Base-by-base conservation (phyloP, 305 asterid genomes). In the Lippia alba region DNA sequence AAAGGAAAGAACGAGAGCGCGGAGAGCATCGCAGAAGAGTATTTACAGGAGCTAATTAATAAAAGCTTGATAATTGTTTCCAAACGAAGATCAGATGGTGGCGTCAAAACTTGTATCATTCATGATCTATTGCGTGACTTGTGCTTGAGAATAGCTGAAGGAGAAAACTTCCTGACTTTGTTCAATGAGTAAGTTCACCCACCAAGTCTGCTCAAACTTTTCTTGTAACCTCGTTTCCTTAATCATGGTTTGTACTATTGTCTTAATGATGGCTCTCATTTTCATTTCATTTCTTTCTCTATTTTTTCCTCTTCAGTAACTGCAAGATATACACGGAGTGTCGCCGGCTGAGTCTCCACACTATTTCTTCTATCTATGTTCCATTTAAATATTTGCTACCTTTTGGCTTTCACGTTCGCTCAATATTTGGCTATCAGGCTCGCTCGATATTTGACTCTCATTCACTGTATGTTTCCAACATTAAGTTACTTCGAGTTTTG, bases 11-110 rank as follows among this genome's bases (percentile, higher is more conserved):
- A 5, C 14, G 20, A 64, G 54, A 61, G 45, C 0, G 0, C 9
- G 18, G 79, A 1, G 56, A 24, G 33, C 45, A 20, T 33, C 14
- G 79, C 66, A 3, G 74, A 61, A 44, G 60, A 64, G 19, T 80
- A 64, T 50, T 58, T 82, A 62, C 67, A 40, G 54, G 79, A 76
- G 48, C 65, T 76, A 20, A 66, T 66, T 50, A 58, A 66, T 60
- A 64, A 20, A 46, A 72, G 76, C 17, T 53, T 72, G 0, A 51
- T 66, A 24, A 66, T 66, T n/a, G 62, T 59, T 12, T 7, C 48
- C 8, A 10, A 66, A 40, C 66, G 16, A 39, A 34, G 72, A 58
- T 48, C 12, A 0, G 56, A 66, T 74, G 73, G 73, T n/a, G 78
- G 69, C 50, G 63, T 30, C 40, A 74, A 74, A 74, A 9, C 64